These are phyloP conservation scores for Penicillium verhagenii DNA, from an alignment of 495 filamentous ascomycete species.

Conservation along the genomic window DNA sequence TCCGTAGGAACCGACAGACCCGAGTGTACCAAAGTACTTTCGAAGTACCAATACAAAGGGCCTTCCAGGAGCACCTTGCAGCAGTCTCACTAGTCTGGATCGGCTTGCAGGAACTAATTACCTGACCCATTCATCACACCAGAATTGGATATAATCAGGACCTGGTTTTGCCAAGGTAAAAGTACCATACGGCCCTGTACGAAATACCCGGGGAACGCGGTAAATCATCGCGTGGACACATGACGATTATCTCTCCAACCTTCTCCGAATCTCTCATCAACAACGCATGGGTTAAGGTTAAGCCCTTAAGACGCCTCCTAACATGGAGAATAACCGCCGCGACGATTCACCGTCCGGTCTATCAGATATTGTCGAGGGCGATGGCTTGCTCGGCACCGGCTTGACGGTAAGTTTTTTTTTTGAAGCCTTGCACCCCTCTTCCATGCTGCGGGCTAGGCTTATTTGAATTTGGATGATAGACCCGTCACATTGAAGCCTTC, in stretches of 20 bases:
- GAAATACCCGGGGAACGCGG: constrained; percentile 32
- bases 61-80: constrained; percentile 13
- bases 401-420: constrained; percentile 44
- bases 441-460: constrained; percentile 6
- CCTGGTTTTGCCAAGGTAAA: constrained; percentile 5
- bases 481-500: constrained; percentile 88
- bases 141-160: not conserved
- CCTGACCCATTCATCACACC: constrained; percentile 9
- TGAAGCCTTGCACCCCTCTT: constrained; percentile 7
- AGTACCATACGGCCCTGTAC: constrained; percentile 15
- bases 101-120: not conserved
- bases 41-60: not conserved
- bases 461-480: constrained; percentile 46
- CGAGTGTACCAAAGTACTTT: not conserved
- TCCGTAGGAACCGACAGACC: no score
- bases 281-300: constrained; percentile 35
- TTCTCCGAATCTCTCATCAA: constrained; percentile 20
- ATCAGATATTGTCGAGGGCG: constrained; percentile 48
- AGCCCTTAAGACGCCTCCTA: constrained; percentile 24
- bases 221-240: constrained; percentile 40
- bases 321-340: constrained; percentile 47
- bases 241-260: constrained; percentile 26
- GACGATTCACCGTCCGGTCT: constrained; percentile 48
- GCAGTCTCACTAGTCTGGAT: constrained; percentile 5
- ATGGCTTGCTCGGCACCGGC: constrained; percentile 52